Percentiles rank a stretch among this genome's conserved stretches.
phyloP scores from a whole-genome alignment of 164 flowering plant species.

The Stephania cephalantha region DNA sequence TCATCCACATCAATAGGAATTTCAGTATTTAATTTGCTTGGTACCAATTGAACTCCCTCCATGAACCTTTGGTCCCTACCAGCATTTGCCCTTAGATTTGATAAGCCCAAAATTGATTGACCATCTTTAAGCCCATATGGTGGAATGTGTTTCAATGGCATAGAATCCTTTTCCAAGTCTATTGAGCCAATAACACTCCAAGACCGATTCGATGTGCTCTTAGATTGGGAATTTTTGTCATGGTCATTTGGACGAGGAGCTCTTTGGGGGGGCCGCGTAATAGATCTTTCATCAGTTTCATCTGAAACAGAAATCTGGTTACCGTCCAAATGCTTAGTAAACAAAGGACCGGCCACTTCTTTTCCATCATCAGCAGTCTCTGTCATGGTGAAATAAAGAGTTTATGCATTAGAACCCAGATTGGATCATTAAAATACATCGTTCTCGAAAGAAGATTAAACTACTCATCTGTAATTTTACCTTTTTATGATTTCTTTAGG shows the following conservation, averaged over 20 bases:
- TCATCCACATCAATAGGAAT: constrained; percentile 62
- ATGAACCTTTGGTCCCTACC: constrained; percentile 27
- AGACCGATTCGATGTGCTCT: constrained; percentile 19
- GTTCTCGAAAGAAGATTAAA: background rate
- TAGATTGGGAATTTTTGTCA: constrained; percentile 23
- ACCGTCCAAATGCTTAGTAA: constrained; percentile 27
- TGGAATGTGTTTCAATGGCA: constrained; percentile 29
- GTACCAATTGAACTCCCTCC: constrained; percentile 28
- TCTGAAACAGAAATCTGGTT: constrained; percentile 3
- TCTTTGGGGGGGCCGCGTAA: constrained; percentile 24
- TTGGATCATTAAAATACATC: background rate
- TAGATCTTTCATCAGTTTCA: constrained; percentile 6
- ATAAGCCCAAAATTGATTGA: constrained; percentile 21
- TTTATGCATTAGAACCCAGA: background rate
- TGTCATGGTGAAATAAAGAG: constrained; percentile 12
- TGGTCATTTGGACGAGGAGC: constrained; percentile 23
- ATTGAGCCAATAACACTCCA: constrained; percentile 22
- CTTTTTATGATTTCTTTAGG: background rate
- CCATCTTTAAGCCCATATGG: constrained; percentile 18
- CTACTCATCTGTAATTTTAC: background rate
- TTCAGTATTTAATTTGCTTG: constrained; percentile 36
- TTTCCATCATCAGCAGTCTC: constrained; percentile 35
- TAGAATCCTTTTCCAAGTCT: constrained; percentile 22
- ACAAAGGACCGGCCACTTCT: constrained; percentile 26
- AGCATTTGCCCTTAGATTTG: constrained; percentile 29